These are phyloP conservation scores for Annulohypoxylon nitens DNA, from an alignment of 495 filamentous ascomycete genomes.

Conservation along the genomic window DNA sequence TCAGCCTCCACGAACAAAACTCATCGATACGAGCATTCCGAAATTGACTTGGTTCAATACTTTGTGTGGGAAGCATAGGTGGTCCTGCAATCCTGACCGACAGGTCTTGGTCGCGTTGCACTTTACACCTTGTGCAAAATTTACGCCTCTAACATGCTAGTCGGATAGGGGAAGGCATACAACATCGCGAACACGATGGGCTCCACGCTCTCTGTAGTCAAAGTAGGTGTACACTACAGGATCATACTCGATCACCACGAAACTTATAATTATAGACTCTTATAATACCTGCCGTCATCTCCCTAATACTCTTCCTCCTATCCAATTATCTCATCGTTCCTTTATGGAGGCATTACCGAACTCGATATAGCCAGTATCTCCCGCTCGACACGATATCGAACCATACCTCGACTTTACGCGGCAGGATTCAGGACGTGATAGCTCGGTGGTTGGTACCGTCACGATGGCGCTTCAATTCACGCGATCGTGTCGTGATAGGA, in stretches of 20 bases:
- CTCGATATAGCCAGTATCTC: slow-evolving; percentile 79
- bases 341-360: slow-evolving; percentile 79
- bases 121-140: background rate
- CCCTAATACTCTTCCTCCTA: slow-evolving; percentile 79
- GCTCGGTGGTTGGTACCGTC: slow-evolving; percentile 68
- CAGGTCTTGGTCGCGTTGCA: background rate
- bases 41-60: background rate
- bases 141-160: slow-evolving; percentile 26
- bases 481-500: slow-evolving; percentile 53
- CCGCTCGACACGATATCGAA: slow-evolving; percentile 73
- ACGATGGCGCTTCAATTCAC: slow-evolving; percentile 62
- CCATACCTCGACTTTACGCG: slow-evolving; percentile 72
- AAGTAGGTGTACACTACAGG: slow-evolving; percentile 50
- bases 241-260: background rate
- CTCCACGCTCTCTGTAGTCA: slow-evolving; percentile 59
- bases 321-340: slow-evolving; percentile 79
- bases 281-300: slow-evolving; percentile 81
- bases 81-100: background rate
- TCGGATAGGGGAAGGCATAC: slow-evolving; percentile 17
- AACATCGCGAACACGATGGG: slow-evolving; percentile 53
- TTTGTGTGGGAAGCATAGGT: background rate
- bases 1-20: slow-evolving; percentile 2
- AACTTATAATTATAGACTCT: slow-evolving; percentile 69
- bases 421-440: slow-evolving; percentile 69
- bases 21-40: background rate